A percentile compares a stretch with the other conserved stretches of the same genome.
Conservation (phyloP, 305 asterid genomes). For the Fraxinus floribunda region DNA sequence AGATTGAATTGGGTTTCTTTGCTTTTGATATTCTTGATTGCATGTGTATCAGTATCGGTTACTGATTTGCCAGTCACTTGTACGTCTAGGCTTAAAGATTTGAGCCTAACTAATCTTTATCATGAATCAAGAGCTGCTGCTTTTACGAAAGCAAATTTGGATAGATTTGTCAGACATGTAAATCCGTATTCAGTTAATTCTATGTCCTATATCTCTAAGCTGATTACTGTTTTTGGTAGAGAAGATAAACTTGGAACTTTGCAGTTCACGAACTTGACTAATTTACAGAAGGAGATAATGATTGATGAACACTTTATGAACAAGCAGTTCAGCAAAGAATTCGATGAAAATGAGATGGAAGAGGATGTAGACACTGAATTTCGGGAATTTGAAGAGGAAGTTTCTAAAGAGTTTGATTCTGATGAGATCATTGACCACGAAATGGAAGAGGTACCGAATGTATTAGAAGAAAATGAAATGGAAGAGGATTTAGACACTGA, state of each 20-base stretch:
- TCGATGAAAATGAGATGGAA: constrained; percentile 28
- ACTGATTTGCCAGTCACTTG: constrained; percentile 34
- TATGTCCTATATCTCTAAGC: constrained; percentile 35
- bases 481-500: constrained; percentile 32
- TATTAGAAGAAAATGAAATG: constrained; percentile 24
- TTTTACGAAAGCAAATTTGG: constrained; percentile 33
- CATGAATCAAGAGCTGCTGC: constrained; percentile 33
- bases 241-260: constrained; percentile 31
- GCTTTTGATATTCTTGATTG: constrained; percentile 41
- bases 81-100: constrained; percentile 30
- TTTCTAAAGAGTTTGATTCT: constrained; percentile 22
- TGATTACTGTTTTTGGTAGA: constrained; percentile 30
- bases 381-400: constrained; percentile 28
- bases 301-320: constrained; percentile 20
- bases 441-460: constrained; percentile 20
- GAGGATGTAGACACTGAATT: constrained; percentile 28
- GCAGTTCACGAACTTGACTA: constrained; percentile 57
- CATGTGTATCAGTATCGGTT: constrained; percentile 37
- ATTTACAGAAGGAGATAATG: constrained; percentile 29
- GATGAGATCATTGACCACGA: constrained; percentile 31
- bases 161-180: constrained; percentile 32
- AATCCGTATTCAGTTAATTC: constrained; percentile 33
- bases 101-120: constrained; percentile 31
- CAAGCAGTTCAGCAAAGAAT: constrained; percentile 6
- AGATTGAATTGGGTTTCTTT: constrained; percentile 37